Conservation (phyloP, 805 yeast species). For the Lachancea nothofagi region DNA sequence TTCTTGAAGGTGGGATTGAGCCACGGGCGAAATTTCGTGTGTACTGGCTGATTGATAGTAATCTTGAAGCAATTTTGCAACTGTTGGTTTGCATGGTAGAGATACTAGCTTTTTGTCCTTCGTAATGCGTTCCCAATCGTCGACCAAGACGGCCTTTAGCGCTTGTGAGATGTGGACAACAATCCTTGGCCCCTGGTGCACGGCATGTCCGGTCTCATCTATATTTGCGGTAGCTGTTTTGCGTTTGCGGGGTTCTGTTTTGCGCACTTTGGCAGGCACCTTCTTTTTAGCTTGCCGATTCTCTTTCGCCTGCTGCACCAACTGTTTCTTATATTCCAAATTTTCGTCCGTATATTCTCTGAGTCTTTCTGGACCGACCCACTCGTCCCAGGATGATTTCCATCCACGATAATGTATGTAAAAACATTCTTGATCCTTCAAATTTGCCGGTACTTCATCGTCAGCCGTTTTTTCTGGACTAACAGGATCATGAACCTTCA, state of each 20-base stretch:
- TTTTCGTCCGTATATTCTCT: conserved; percentile 67
- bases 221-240: conserved; percentile 3
- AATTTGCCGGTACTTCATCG: conserved; percentile 34
- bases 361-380: conserved; percentile 73
- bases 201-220: conserved; percentile 2
- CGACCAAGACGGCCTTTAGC: conserved; percentile 68
- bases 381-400: conserved; percentile 95
- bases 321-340: conserved; percentile 52
- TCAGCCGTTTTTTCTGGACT: conserved; percentile 31
- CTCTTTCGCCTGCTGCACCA: conserved; percentile 43
- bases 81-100: conserved; percentile 55
- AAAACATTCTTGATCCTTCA: conserved; percentile 41
- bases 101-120: conserved; percentile 66
- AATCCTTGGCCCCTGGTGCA: conserved; percentile 34
- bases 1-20: conserved; percentile 54
- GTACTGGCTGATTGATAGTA: conserved; percentile 37
- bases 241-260: conserved; percentile 33
- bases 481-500: conserved; percentile 47
- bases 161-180: conserved; percentile 54
- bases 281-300: conserved; percentile 30
- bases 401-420: conserved; percentile 90
- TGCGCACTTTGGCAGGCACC: conserved; percentile 26
- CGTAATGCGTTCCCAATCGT: conserved; percentile 91
- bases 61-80: conserved; percentile 47
- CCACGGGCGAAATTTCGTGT: conserved; percentile 31